Evolutionary conservation across 2,329 filamentous ascomycete species (phyloP), one percentile per base, ranked within the genome.

Genomic region (Colletotrichum acutatum): DNA sequence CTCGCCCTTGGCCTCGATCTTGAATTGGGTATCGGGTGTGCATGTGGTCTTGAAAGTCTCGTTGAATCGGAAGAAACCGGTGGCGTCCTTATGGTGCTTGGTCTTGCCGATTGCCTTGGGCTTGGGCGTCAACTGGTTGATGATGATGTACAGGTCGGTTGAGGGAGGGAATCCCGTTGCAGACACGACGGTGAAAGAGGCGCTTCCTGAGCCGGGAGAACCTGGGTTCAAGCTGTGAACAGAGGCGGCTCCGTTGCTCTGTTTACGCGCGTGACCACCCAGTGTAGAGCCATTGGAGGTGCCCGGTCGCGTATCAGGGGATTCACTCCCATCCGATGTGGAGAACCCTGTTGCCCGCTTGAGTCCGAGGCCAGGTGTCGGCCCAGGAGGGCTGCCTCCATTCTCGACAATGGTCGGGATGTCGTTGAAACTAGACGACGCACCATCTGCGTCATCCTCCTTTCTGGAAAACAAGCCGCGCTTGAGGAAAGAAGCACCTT

Each of bases 91-190:
- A 84, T 94, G 90, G 75, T 97, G 93, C 81, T 98, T 97, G 26
- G 95, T 98, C 86, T 98, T 98, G 84, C 95, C 92, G 58, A 99
- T 86, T 58, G 93, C 90, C 84, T 97, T 98, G 62, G 86, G 89
- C 83, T 93, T 95, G 59, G 90, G 84, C 4, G 87, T 86, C 42
- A 94, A 80, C 76, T 94, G 90, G 68, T 90, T 91, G 76, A 98
- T 85, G 71, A 90, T 84, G 60, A 97, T 90, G 78, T 94, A 95
- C n/a, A 98, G 84, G 79, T 97, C 94, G 6, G 94, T 88, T 6
- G 90, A 90, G 1, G 92, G 84, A 19, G 95, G 93, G 82, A 92
- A 99, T 37, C 93, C 95, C 3, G 90, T 87, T 0, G 95, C 95
- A 4, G 93, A 93, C 14, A 98, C 84, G 19, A 99, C 86, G 2